Evolutionary conservation across 768 basidiomycete genomes (phyloP).

Genomic region (Krasilnikovozyma curviuscula): DNA sequence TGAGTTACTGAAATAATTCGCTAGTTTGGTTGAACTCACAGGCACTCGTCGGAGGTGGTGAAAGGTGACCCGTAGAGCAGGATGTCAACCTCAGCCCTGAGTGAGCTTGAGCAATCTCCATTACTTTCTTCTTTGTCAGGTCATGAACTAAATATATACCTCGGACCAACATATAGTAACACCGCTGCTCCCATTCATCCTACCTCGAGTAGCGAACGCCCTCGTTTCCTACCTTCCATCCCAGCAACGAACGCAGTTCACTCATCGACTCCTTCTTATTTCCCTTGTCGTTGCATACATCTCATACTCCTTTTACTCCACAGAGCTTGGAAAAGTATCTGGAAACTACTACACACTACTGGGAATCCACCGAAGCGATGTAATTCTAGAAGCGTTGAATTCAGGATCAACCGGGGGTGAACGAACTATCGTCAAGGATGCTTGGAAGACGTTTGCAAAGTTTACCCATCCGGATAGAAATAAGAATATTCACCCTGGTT

Average conservation of each 20-base stretch:
- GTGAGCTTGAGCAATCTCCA: too few relatives aligned
- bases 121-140: too few relatives aligned
- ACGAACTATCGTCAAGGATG: too few relatives aligned
- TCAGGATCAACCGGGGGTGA: not conserved
- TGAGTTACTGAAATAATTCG: too few relatives aligned
- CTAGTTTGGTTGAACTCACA: too few relatives aligned
- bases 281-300: too few relatives aligned
- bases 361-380: not conserved
- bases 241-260: not conserved
- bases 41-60: too few relatives aligned
- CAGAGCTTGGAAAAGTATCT: not conserved
- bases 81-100: too few relatives aligned
- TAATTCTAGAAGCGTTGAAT: not conserved
- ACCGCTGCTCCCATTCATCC: constrained; percentile 6
- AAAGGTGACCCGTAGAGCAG: too few relatives aligned
- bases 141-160: too few relatives aligned
- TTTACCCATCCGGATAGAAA: constrained; percentile 10
- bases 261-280: constrained; percentile 1
- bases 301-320: constrained; percentile 1
- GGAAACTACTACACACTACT: constrained; percentile 5
- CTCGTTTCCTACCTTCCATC: constrained; percentile 5
- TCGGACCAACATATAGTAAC: too few relatives aligned
- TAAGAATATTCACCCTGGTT: not conserved
- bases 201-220: too few relatives aligned
- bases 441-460: constrained; percentile 5